phyloP scores from a whole-genome alignment of 2,329 filamentous ascomycete genomes.

The Mycocentrospora acerina region DNA sequence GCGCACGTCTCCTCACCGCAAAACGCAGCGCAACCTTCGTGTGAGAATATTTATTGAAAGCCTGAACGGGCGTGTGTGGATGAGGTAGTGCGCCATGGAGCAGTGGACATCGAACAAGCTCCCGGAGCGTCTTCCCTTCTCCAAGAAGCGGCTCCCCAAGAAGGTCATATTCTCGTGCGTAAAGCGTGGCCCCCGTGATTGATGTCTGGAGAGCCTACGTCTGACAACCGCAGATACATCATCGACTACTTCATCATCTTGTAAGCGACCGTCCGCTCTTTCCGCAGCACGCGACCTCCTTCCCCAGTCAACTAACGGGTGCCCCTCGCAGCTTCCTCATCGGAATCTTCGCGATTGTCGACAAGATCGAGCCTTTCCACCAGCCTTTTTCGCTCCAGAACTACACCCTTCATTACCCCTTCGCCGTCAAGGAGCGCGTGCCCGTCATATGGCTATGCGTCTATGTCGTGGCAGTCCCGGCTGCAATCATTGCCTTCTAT shows the following conservation, averaged over 20 bases:
- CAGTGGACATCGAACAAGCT: slow-evolving; percentile 40
- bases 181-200: not conserved
- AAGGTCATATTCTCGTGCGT: slow-evolving; percentile 56
- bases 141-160: slow-evolving; percentile 53
- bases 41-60: slow-evolving; percentile 10
- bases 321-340: slow-evolving; percentile 49
- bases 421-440: slow-evolving; percentile 57
- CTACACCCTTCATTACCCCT: slow-evolving; percentile 60
- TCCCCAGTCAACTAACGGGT: slow-evolving; percentile 24
- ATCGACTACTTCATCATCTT: slow-evolving; percentile 61
- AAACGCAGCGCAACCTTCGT: slow-evolving; percentile 5
- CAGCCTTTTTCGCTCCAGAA: slow-evolving; percentile 60
- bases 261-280: slow-evolving; percentile 41
- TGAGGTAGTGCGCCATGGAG: slow-evolving; percentile 34
- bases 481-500: slow-evolving; percentile 56
- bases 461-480: slow-evolving; percentile 53
- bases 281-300: slow-evolving; percentile 37
- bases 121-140: slow-evolving; percentile 54
- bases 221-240: slow-evolving; percentile 51
- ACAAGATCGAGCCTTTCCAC: slow-evolving; percentile 57
- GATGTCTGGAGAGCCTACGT: slow-evolving; percentile 1
- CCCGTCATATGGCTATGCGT: slow-evolving; percentile 53
- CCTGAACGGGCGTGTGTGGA: slow-evolving; percentile 11
- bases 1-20: slow-evolving; percentile 2
- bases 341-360: slow-evolving; percentile 54